phyloP scores from a whole-genome alignment of 2,329 filamentous ascomycete species.

The Colletotrichum noveboracense region DNA sequence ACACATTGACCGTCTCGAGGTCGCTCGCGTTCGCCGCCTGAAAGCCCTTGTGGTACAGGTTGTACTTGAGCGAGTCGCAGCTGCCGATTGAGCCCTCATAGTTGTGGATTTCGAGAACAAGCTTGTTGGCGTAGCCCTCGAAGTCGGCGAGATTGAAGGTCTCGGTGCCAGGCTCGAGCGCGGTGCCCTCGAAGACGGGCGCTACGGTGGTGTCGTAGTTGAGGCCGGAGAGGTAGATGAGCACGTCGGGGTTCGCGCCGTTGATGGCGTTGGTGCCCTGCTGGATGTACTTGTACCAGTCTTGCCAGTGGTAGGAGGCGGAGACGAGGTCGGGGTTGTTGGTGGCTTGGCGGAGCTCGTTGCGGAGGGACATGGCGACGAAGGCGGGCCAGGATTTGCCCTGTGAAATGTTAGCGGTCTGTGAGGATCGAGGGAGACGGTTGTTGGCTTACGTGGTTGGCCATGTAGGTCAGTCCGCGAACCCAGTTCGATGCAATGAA shows the following conservation, averaged over 20 bases:
- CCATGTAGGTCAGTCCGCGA: constrained; percentile 65
- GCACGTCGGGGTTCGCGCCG: constrained; percentile 51
- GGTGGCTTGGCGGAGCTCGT: constrained; percentile 55
- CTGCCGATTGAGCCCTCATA: constrained; percentile 57
- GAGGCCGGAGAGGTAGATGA: constrained; percentile 66
- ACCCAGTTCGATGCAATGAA: constrained; percentile 66
- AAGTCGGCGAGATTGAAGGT: constrained; percentile 53
- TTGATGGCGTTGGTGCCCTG: constrained; percentile 56
- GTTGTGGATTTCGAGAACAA: constrained; percentile 67
- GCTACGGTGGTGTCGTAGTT: constrained; percentile 61
- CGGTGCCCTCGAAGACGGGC: constrained; percentile 53
- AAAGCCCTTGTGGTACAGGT: constrained; percentile 58
- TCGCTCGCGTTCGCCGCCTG: constrained; percentile 49
- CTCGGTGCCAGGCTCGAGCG: constrained; percentile 49
- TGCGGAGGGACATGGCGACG: constrained; percentile 57
- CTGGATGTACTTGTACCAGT: constrained; percentile 57
- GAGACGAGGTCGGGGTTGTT: constrained; percentile 35
- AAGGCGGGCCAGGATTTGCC: constrained; percentile 53
- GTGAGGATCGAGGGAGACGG: not conserved
- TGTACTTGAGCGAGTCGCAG: constrained; percentile 51
- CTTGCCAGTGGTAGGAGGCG: constrained; percentile 58
- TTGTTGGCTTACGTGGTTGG: constrained; percentile 50
- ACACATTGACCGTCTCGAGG: constrained; percentile 39
- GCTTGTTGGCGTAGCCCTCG: constrained; percentile 54
- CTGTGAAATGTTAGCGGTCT: constrained; percentile 27